Evolutionary conservation across 495 filamentous ascomycete genomes (phyloP).

Genomic region (Usnea hakonensis): DNA sequence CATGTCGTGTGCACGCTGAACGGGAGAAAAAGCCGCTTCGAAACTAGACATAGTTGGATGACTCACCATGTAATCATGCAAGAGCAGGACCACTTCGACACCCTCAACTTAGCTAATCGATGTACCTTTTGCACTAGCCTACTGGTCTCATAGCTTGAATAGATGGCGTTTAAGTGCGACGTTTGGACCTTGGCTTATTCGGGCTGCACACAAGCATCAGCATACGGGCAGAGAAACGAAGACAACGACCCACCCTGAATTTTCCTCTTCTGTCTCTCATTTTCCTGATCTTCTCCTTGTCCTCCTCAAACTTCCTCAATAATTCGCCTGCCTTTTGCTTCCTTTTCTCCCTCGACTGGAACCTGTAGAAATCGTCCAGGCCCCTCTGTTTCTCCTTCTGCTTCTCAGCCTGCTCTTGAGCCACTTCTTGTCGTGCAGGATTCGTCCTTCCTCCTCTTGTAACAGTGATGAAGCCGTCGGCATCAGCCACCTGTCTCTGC

Average conservation of each 20-base stretch:
- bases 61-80: neutral
- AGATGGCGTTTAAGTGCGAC: neutral
- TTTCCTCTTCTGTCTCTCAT: constrained; percentile 44
- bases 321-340: constrained; percentile 73
- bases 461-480: constrained; percentile 93
- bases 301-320: constrained; percentile 45
- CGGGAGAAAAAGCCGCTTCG: neutral
- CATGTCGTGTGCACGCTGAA: constrained; percentile 21
- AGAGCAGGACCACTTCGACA: neutral
- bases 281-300: constrained; percentile 45
- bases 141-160: no score
- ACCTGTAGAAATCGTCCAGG: constrained; percentile 80
- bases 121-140: neutral
- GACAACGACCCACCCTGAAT: constrained; percentile 36
- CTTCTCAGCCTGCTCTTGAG: constrained; percentile 60
- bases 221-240: neutral
- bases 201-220: constrained; percentile 32
- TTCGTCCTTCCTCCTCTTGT: constrained; percentile 64
- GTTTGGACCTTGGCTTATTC: constrained; percentile 27
- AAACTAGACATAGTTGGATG: neutral
- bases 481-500: constrained; percentile 70
- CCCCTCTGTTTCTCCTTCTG: constrained; percentile 64
- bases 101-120: neutral
- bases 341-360: constrained; percentile 82
- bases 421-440: constrained; percentile 66